Evolutionary conservation across 2,329 filamentous ascomycete species (phyloP), one percentile per base, ranked within the genome.

Genomic region (Neofusicoccum kwambonambiense): DNA sequence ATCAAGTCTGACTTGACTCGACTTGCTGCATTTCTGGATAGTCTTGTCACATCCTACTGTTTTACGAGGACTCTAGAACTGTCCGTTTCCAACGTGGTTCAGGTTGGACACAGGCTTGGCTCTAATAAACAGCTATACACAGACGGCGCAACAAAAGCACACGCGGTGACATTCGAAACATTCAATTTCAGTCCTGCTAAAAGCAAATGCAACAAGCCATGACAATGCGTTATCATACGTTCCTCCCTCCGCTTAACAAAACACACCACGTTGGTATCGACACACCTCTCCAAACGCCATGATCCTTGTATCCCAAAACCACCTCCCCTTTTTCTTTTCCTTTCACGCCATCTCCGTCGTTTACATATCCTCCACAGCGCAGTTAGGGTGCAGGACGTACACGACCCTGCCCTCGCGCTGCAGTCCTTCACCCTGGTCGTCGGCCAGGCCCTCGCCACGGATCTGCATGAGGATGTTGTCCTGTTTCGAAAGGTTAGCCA

Each of bases 331-430:
- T 52, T 47, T 60, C 15, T 7, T 9, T 49, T 9, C 7, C n/a
- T 15, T 45, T 49, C 37, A 42, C 2, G 19, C 4, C 41, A 17
- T 39, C 12, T 9, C 39, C 15, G n/a, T 4, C 17, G 11, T 13
- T 57, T 41, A 64, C 54, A 65, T 47, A n/a, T 83, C 82, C 69
- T 97, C 93, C 9, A 96, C 84, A 0, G 91, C 91, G 74, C 92
- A 96, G 79, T 98, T 98, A 65, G 95, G 95, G 80, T 99, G 95
- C 70, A 99, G 75, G 31, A 97, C 90, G 75, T 97, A 99, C 61
- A 95, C 85, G 4, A 90, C 82, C 72, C 82, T 83, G 68, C 80
- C 80, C 74, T 73, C 81, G 77, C 69, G 80, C 70, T 74, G 76
- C 81, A 83, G 41, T 80, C 76, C 66, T 85, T 85, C 69, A 79